Base-by-base conservation (phyloP, 2,329 filamentous ascomycete species). In the Ophiostoma pallidulum region DNA sequence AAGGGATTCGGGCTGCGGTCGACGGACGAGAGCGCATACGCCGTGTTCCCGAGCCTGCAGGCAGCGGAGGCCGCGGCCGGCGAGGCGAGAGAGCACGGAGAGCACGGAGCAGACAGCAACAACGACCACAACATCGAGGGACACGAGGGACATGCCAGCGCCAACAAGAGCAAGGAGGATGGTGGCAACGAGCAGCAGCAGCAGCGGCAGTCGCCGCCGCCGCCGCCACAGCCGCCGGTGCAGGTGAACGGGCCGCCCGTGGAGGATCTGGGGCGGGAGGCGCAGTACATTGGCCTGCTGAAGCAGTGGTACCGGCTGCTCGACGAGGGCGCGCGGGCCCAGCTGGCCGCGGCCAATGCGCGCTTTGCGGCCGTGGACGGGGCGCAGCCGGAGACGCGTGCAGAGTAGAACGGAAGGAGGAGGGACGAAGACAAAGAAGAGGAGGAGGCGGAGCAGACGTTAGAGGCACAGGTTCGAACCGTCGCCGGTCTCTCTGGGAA, bases 161-260 rank as follows among this genome's bases (percentile, higher is more conserved):
- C 16, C 13, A 19, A 6, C 39, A 35, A n/a, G 5, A 10, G 8
- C 10, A 29, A 28, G 26, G 42, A 8, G 2, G 26, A 14, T 26
- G 35, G 19, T 24, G 36, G 10, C 13, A 19, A 19, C 3, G 44
- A 61, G 70, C 14, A 18, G n/a, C 9, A 5, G 4, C 29, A 22
- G 6, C 14, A 16, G 20, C 9, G n/a, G 6, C n/a, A 3, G 22
- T 4, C 39, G 13, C 4, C 33, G 20, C 32, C 35, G 16, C 36
- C 24, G 12, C 43, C 41, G n/a, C 44, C 39, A 4, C 24, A 26
- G 37, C 65, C 73, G 36, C n/a, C n/a, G n/a, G n/a, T n/a, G n/a
- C 73, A 82, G 62, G 72, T 82, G 45, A 73, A 70, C 51, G 78
- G 78, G 0, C 74, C 77, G 45, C 77, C 77, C 0, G 70, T 82